A percentile compares a stretch with the other conserved stretches of the same genome.
Evolutionary conservation across 805 yeast genomes (phyloP).

Genomic region (Komagataella phaffii): DNA sequence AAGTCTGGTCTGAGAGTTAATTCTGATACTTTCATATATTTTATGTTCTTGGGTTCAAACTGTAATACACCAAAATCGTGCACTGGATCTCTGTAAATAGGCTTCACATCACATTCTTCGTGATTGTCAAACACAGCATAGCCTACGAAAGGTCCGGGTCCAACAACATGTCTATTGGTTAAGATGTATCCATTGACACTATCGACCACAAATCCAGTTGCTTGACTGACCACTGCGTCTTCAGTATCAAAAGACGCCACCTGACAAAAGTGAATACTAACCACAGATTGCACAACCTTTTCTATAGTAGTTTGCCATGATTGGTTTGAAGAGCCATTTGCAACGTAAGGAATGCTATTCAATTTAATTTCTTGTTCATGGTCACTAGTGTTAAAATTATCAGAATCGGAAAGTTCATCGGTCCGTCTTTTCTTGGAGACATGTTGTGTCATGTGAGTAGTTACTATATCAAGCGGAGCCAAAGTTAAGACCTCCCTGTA

Average conservation of each 20-base stretch:
- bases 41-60: conserved; percentile 59
- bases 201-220: conserved; percentile 94
- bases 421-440: background rate
- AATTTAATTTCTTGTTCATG: conserved; percentile 19
- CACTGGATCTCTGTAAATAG: conserved; percentile 85
- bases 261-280: conserved; percentile 79
- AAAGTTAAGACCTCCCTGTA: background rate
- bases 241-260: conserved; percentile 85
- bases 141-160: conserved; percentile 90
- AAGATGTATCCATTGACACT: conserved; percentile 67
- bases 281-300: conserved; percentile 73
- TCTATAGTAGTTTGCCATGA: conserved; percentile 77
- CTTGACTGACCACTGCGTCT: conserved; percentile 67
- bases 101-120: conserved; percentile 79
- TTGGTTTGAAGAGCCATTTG: background rate
- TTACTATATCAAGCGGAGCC: background rate
- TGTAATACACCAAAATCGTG: conserved; percentile 88
- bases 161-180: conserved; percentile 91
- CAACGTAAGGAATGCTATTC: background rate
- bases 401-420: background rate
- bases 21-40: conserved; percentile 60
- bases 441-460: background rate
- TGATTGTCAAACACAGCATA: conserved; percentile 89
- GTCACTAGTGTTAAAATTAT: background rate
- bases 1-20: conserved; percentile 64